Evolutionary conservation across 768 basidiomycete genomes (phyloP), one percentile per base, ranked within the genome.

Genomic region (Candolleomyces aberdarensis): DNA sequence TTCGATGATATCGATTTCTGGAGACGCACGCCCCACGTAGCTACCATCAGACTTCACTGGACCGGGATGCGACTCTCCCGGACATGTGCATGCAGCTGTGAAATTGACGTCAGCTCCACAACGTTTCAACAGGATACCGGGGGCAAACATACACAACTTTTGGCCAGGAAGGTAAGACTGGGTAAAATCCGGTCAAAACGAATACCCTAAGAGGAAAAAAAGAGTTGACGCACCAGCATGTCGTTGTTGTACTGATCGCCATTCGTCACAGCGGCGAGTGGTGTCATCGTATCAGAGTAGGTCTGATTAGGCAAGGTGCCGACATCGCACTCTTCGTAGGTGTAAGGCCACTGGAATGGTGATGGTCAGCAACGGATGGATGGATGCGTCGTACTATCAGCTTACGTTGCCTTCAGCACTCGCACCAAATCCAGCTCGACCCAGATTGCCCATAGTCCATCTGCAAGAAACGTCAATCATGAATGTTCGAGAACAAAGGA

Each of bases 301-400:
- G 88, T 84, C 71, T 96, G 94, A 70, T 93, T 94, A 9, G 83
- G 77, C 3, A 90, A 73, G 1, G 92, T 94, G 2, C 93, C 92
- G 9, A 91, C 82, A 67, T 94, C 92, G 69, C 93, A 93, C 3
- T 83, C 71, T 56, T 89, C 85, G 67, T 89, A 89, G 9, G 81
- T 79, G 69, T 87, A 89, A 7, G 88, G 88, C 87, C 87, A 89
- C 85, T 66, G 64, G 1, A 55, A 40, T 20, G 40, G 15, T 19
- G 9, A 9, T 36, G 41, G 29, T 54, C 31, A 58, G 52, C 31
- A 22, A 39, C 48, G 49, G 41, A 48, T 5, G 1, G 20, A 54
- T 14, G n/a, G 13, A 49, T 20, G 26, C 17, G 49, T 14, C 29
- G 41, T 50, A 43, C 11, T 15, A 40, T 14, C 3, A 43, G 69